Evolutionary conservation across 2,329 filamentous ascomycete species (phyloP), one percentile per base, ranked within the genome.

Genomic region (Grosmannia clavigera): DNA sequence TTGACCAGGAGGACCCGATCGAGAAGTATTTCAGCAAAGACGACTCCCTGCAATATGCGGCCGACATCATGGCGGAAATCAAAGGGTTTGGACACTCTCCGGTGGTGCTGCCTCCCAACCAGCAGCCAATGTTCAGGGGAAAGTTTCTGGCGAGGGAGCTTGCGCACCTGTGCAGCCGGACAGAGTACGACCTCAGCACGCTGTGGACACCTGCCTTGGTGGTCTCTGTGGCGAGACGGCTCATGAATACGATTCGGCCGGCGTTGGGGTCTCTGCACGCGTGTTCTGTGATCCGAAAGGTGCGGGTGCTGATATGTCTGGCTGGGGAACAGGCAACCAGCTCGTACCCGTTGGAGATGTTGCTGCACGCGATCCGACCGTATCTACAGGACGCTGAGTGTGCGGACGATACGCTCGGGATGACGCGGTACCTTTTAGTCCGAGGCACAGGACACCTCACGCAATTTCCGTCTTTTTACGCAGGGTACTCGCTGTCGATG

Each of bases 271-370:
- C 94, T 25, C 76, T 96, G 5, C 88, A 96, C 70, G 87, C 89
- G 46, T 94, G 90, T 69, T 87, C 90, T 1, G 84, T 96, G 3
- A 80, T 99, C 58, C 85, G 92, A 48, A 96, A 95, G 69, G 80
- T 97, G 55, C 82, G 91, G 40, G 81, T 96, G 10, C 74, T 97
- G 19, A 80, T 97, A 31, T 87, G 84, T 61, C 75, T 97, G 54
- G 87, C 90, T 31, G 91, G 90, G 0, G 70, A 82, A 0, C 78
- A 85, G 57, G 88, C 88, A n/a, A 77, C 87, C 29, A 76, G 83
- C 50, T 88, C 87, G 0, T 97, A 97, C 68, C 88, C 90, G 12
- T 71, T 96, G 16, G 90, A 99, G 70, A 94, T 96, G 88, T 78
- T 95, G 0, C 78, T 99, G 1, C 88, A 91, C 67, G 86, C 88